phyloP scores from a whole-genome alignment of 306 rosid species.

The Prunus persica region Prunus_persica_NCBIv2 NC_034016.1:15232001-15232500 shows the following conservation, averaged over 20 bases:
- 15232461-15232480: not conserved
- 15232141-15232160: not conserved
- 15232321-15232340: conserved; percentile 11
- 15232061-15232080: conserved; percentile 1
- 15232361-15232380: not conserved
- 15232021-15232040: not conserved
- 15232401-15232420: conserved; percentile 30
- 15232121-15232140: not conserved
- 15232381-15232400: conserved; percentile 16
- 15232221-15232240: not conserved
- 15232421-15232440: conserved; percentile 2
- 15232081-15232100: conserved; percentile 8
- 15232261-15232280: conserved; percentile 18
- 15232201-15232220: not conserved
- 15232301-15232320: conserved; percentile 15
- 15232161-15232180: not conserved
- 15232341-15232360: not conserved
- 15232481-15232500: not conserved
- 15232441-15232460: not conserved
- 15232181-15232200: not conserved
- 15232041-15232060: conserved; percentile 2
- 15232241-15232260: not conserved
- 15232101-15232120: not conserved
- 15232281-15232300: conserved; percentile 17
- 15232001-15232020: conserved; percentile 22